Base-by-base conservation (phyloP, 169 alveolate species). In the Eimeria tenella region DNA sequence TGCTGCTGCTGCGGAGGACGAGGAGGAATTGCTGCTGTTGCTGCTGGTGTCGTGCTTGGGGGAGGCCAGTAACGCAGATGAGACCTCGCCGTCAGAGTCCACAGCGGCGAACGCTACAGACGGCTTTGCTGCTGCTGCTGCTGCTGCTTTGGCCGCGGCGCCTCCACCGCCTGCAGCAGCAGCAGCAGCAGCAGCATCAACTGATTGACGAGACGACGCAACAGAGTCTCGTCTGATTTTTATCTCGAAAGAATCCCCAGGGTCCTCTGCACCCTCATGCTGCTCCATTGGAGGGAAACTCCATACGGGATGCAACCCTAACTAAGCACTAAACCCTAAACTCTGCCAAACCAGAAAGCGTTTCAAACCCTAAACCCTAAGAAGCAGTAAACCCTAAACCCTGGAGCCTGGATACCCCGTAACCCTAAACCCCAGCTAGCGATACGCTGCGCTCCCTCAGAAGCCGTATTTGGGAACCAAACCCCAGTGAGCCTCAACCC, bases 61-160 rank as follows among this genome's bases (percentile, higher is more conserved):
- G 49, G 55, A 21, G 3, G 82, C 19, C 50, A 6, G 19, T 13
- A 71, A 21, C 19, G 19, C 52, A 7, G 53, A 71, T 6, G 82
- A 31, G 49, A 0, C 52, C 56, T 31, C 55, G 17, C 49, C 49
- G 53, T n/a, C 6, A 71, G 82, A 50, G 53, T 71, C 82, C 19
- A 8, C 5, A 71, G 82, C 9, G 9, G 21, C 74, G 21, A 63
- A 63, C 74, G 21, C 9, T 17, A 63, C 74, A 63, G 21, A 63
- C 74, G 21, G 74, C 74, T 63, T 7, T 31, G 82, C 23, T 71
- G 82, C 82, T 8, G 50, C 82, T 25, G 82, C n/a, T 63, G 74
- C 23, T 17, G 17, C 74, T 63, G 74, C 74, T 63, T 4, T 31
- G 0, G 13, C 74, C 7, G 74, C 74, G 42, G 42, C 42, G 42